Evolutionary conservation across 169 alveolate species (phyloP).

Genomic region (Amoebophrya sp.): DNA sequence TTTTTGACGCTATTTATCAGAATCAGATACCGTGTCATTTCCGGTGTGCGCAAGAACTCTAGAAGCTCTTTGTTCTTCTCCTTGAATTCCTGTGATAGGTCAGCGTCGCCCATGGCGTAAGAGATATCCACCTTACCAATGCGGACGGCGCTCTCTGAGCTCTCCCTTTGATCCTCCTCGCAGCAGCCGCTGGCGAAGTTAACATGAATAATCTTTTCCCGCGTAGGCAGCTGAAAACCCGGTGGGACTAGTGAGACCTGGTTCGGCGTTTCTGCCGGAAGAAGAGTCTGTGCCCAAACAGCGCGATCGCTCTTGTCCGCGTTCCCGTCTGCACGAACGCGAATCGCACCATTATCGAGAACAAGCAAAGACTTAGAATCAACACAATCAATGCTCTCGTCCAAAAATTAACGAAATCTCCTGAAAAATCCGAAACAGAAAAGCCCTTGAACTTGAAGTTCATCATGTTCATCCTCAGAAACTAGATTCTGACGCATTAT

Average conservation of each 20-base stretch:
- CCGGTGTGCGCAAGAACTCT: background rate
- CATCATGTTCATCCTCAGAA: too few species aligned
- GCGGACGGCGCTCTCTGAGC: background rate
- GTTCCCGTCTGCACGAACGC: too few species aligned
- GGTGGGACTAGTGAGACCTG: background rate
- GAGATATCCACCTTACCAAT: background rate
- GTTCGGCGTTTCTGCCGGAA: background rate
- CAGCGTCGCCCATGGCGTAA: background rate
- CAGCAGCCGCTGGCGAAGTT: background rate
- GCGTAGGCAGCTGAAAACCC: background rate
- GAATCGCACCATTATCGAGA: too few species aligned
- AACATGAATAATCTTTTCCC: background rate
- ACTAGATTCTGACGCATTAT: too few species aligned
- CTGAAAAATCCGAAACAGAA: too few species aligned
- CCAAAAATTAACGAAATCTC: too few species aligned
- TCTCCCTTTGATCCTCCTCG: background rate
- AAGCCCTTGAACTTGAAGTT: too few species aligned
- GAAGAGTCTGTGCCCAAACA: background rate
- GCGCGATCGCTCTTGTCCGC: too few species aligned
- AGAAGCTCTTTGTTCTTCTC: background rate
- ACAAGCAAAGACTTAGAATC: too few species aligned
- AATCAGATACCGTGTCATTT: background rate
- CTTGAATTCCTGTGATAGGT: background rate
- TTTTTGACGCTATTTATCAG: too few species aligned
- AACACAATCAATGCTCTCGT: too few species aligned